These are phyloP conservation scores for Linaria vulgaris DNA, from an alignment of 257 asterid species.

Conservation along the genomic window DNA sequence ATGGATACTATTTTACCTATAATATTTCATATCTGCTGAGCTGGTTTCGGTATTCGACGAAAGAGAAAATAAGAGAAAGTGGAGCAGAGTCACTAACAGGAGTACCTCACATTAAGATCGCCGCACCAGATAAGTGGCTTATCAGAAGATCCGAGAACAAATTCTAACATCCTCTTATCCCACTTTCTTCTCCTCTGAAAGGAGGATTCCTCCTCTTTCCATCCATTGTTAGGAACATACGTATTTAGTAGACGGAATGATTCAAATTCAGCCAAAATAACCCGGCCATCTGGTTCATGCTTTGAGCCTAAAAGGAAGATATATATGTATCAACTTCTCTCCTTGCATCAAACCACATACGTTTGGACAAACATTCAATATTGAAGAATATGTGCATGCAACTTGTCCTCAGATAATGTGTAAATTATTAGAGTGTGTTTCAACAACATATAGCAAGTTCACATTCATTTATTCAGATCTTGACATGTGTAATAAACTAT, in stretches of 20 bases:
- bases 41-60: not conserved
- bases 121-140: constrained; percentile 98
- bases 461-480: not conserved
- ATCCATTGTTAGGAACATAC: constrained; percentile 91
- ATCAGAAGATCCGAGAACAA: constrained; percentile 60
- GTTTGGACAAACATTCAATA: constrained; percentile 4
- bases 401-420: not conserved
- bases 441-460: too few relatives aligned
- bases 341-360: constrained; percentile 11
- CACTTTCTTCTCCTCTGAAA: constrained; percentile 96
- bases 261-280: constrained; percentile 82
- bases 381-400: constrained; percentile 1
- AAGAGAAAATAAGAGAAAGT: constrained; percentile 4
- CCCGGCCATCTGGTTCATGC: constrained; percentile 94
- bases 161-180: constrained; percentile 90
- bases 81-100: constrained; percentile 19
- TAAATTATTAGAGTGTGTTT: not conserved
- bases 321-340: constrained; percentile 12
- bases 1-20: not conserved
- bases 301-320: constrained; percentile 55
- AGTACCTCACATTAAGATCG: constrained; percentile 90
- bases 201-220: constrained; percentile 91
- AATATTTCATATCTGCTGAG: too few relatives aligned
- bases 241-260: constrained; percentile 75
- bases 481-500: not conserved